A percentile compares a stretch with the other conserved stretches of the same genome.
These are phyloP conservation scores for Ceratobasidium papillatum DNA, from an alignment of 1,284 basidiomycete species.

Conservation along the genomic window DNA sequence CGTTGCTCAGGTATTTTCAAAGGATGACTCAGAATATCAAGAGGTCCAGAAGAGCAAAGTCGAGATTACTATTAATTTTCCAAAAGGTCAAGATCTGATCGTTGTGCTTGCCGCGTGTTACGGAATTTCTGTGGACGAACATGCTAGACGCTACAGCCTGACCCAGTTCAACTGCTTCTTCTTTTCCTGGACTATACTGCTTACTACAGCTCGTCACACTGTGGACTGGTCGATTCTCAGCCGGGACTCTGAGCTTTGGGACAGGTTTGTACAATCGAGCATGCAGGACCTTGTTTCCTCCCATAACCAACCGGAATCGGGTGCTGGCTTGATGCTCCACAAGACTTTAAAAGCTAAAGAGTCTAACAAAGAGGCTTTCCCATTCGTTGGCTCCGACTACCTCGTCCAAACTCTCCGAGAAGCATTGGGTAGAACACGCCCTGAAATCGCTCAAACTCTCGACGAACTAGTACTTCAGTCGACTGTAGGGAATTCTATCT, in stretches of 20 bases:
- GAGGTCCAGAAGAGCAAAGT: neutral
- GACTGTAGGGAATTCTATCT: neutral
- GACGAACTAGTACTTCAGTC: neutral
- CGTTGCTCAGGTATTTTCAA: neutral
- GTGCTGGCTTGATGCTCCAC: neutral
- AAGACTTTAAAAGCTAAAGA: neutral
- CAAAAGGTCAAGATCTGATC: constrained; percentile 1
- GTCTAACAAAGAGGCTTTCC: neutral
- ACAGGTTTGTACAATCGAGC: neutral
- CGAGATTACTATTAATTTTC: neutral
- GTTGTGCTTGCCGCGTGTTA: constrained; percentile 7
- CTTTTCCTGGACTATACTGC: constrained; percentile 25
- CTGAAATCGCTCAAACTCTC: neutral
- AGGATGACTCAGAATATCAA: neutral
- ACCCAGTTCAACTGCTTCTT: constrained; percentile 31
- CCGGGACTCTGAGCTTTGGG: constrained; percentile 2
- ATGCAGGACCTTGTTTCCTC: neutral
- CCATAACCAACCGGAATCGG: neutral
- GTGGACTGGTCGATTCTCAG: neutral
- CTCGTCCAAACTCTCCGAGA: neutral
- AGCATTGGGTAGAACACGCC: neutral
- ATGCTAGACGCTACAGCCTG: constrained; percentile 4
- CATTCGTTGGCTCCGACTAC: neutral
- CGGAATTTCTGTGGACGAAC: constrained; percentile 4
- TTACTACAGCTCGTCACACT: neutral